Conservation (phyloP, 495 filamentous ascomycete genomes). For the Talaromyces borbonicus region DNA sequence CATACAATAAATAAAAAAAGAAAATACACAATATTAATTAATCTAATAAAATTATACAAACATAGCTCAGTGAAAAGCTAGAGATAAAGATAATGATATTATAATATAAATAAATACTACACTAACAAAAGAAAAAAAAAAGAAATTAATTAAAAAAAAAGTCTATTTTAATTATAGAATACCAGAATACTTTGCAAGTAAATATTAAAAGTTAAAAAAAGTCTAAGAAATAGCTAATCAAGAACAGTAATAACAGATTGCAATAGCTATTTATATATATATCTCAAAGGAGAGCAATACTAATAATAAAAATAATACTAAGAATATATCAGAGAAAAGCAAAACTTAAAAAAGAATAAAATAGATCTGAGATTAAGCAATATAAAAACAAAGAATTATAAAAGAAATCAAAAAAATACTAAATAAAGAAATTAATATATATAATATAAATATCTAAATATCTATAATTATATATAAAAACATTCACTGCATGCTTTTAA, state of each 20-base stretch:
- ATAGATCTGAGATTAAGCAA: not conserved
- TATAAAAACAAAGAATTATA: not conserved
- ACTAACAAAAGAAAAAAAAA: too few relatives aligned
- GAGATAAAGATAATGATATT: not conserved
- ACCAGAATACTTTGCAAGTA: not conserved
- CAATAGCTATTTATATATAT: too few relatives aligned
- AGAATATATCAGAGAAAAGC: too few relatives aligned
- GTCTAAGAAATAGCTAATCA: too few relatives aligned
- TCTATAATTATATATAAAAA: not conserved
- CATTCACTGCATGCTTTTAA: not conserved
- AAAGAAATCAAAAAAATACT: too few relatives aligned
- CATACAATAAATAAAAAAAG: not conserved
- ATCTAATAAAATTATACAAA: slow-evolving; percentile 1
- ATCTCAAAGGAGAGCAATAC: too few relatives aligned
- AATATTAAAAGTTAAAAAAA: not conserved
- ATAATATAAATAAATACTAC: not conserved
- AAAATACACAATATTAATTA: not conserved
- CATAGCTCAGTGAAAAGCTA: not conserved
- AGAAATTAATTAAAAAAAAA: not conserved
- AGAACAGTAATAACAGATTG: too few relatives aligned
- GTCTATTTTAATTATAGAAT: not conserved
- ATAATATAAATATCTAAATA: not conserved
- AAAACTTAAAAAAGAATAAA: not conserved
- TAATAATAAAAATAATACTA: too few relatives aligned
- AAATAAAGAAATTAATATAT: too few relatives aligned